Conservation (phyloP, 108 stramenopile genomes). For the Nitzschia inconspicua region DNA sequence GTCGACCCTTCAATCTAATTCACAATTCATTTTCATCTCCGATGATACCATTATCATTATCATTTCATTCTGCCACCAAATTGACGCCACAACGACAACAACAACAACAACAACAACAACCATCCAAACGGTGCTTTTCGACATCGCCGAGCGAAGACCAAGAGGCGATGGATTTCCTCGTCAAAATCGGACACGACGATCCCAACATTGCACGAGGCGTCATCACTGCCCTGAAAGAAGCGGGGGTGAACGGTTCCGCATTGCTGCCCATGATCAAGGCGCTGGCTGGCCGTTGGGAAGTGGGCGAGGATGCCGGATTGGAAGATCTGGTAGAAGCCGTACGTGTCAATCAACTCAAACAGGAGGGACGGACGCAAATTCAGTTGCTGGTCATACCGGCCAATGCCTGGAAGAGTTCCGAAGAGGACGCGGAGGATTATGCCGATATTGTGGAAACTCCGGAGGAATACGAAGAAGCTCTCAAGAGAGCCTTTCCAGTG, state of each 20-base stretch:
- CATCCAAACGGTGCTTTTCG: too few relatives aligned
- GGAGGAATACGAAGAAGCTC: background rate
- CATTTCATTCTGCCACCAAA: too few relatives aligned
- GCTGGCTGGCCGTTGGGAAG: conserved; percentile 59
- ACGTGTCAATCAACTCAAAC: conserved; percentile 16
- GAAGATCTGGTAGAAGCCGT: conserved; percentile 53
- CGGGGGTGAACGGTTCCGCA: conserved; percentile 12
- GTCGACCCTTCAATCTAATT: too few relatives aligned
- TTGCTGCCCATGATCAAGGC: conserved; percentile 35
- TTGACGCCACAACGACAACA: too few relatives aligned
- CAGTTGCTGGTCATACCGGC: conserved; percentile 43
- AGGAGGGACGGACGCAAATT: conserved; percentile 25
- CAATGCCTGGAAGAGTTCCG: conserved; percentile 41
- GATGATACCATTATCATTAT: too few relatives aligned
- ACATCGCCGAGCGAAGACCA: too few relatives aligned
- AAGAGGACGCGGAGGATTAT: conserved; percentile 19
- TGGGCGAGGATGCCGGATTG: conserved; percentile 61
- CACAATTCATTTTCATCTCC: too few relatives aligned
- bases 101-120: too few relatives aligned
- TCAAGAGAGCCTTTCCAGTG: conserved; percentile 46
- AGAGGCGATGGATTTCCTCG: too few relatives aligned
- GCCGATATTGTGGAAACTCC: background rate
- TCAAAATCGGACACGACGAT: too few relatives aligned
- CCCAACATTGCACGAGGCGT: conserved; percentile 18
- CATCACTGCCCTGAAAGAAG: conserved; percentile 19